Evolutionary conservation across 305 asterid species (phyloP), one percentile per base, ranked within the genome.

Genomic region (Fraxinus floribunda): DNA sequence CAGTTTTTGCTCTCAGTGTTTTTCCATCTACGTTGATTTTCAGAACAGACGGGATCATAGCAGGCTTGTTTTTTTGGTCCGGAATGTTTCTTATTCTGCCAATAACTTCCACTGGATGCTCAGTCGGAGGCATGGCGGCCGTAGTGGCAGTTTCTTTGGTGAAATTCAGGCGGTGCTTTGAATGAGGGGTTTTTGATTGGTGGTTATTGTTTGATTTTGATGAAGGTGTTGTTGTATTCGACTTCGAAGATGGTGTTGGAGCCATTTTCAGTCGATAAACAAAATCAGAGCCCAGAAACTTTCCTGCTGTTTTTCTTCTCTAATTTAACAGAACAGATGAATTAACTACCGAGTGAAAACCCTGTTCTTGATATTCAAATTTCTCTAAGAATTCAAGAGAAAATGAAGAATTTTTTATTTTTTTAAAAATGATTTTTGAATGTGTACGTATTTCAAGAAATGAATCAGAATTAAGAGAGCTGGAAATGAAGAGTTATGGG

Each of bases 71-170:
- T 74, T 88, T 94, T 22, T 80, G 89, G 39, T 94, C 99, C 0
- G 96, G 96, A 79, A 83, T 87, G 82, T 94, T 95, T 0, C 99
- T 90, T 62, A 95, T 92, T 41, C 99, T 78, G 0, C 98, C 97
- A 0, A 95, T 87, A 2, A 95, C 99, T 84, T 95, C 99, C 10
- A 95, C 99, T 0, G 99, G 99, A 81, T 95, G 99, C 83, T 95
- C 99, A 0, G 91, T 84, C 0, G 93, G 83, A 30, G 84, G 83
- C 32, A 85, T 78, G 15, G 29, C 52, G 11, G 82, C 82, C 11
- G 83, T 55, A 29, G 86, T 74, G 68, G 90, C 35, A 46, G 87
- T 77, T 16, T 86, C 88, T 76, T 80, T 89, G 52, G 87, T 29
- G 88, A 91, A 91, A 66, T 92, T 92, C 1, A 94, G 82, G 10